These are phyloP conservation scores for Trametes gibbosa DNA, from an alignment of 768 basidiomycete species.

Conservation along the genomic window DNA sequence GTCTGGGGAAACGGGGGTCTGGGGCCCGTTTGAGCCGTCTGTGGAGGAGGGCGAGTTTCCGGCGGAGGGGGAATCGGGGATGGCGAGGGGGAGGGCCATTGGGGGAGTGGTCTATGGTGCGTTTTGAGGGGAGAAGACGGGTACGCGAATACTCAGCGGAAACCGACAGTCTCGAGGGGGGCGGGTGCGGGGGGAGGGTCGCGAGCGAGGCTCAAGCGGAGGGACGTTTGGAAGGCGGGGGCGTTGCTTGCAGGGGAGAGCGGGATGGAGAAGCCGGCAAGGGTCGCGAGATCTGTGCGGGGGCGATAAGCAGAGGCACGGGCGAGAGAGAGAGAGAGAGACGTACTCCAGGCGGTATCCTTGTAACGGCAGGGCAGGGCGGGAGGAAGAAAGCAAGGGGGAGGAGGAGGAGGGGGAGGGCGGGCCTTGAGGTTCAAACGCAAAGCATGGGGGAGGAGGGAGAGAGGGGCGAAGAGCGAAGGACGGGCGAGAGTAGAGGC, in stretches of 20 bases:
- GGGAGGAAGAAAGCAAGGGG: constrained; percentile 34
- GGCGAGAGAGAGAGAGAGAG: background rate
- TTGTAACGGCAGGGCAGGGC: constrained; percentile 48
- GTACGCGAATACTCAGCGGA: constrained; percentile 50
- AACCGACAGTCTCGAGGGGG: constrained; percentile 46
- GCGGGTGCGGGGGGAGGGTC: constrained; percentile 27
- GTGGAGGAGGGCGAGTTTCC: constrained; percentile 41
- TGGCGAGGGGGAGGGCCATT: constrained; percentile 41
- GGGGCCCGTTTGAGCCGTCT: constrained; percentile 43
- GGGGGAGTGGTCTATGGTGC: constrained; percentile 21
- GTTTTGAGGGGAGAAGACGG: constrained; percentile 32
- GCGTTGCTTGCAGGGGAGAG: constrained; percentile 22
- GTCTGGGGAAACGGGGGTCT: constrained; percentile 47
- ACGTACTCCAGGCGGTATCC: constrained; percentile 52
- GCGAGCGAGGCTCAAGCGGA: constrained; percentile 44
- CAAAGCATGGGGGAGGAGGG: constrained; percentile 20
- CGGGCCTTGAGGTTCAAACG: constrained; percentile 22
- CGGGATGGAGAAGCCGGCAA: constrained; percentile 76
- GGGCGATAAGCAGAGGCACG: constrained; percentile 1
- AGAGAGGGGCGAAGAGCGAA: background rate
- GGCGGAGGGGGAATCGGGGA: constrained; percentile 39
- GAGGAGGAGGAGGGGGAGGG: constrained; percentile 25
- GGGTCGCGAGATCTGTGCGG: constrained; percentile 83
- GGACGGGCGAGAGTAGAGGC: background rate
- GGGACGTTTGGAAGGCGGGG: constrained; percentile 27